Evolutionary conservation across 2,329 filamentous ascomycete species (phyloP).

Genomic region (Diplodia sapinea): DNA sequence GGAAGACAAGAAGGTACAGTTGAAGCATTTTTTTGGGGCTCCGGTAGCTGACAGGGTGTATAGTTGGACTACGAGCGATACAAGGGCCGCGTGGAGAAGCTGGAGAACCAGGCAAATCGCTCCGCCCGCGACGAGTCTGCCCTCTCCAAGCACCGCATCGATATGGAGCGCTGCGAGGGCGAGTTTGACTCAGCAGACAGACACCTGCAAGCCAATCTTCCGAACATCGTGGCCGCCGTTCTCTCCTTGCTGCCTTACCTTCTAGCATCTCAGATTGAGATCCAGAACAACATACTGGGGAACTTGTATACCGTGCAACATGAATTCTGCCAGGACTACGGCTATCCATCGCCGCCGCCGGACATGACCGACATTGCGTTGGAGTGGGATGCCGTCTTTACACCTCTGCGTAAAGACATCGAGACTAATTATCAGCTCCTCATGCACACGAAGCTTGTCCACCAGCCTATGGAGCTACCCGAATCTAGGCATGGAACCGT

Average conservation of each 20-base stretch:
- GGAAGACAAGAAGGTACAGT: slow-evolving; percentile 71
- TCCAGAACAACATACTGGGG: slow-evolving; percentile 78
- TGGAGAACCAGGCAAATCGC: slow-evolving; percentile 71
- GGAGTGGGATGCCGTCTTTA: slow-evolving; percentile 68
- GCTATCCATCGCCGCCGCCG: slow-evolving; percentile 74
- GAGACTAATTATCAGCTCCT: slow-evolving; percentile 68
- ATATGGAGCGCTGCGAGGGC: slow-evolving; percentile 69
- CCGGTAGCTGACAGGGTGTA: slow-evolving; percentile 24
- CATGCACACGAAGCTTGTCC: slow-evolving; percentile 69
- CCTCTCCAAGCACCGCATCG: slow-evolving; percentile 73
- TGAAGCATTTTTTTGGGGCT: slow-evolving; percentile 27
- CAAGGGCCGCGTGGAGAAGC: slow-evolving; percentile 71
- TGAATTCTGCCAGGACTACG: slow-evolving; percentile 71
- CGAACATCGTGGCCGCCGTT: slow-evolving; percentile 71
- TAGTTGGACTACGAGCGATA: slow-evolving; percentile 80
- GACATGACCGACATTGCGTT: slow-evolving; percentile 73
- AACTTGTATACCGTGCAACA: slow-evolving; percentile 79
- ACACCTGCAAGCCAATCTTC: slow-evolving; percentile 72
- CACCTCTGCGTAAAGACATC: slow-evolving; percentile 67
- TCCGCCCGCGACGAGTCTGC: slow-evolving; percentile 75
- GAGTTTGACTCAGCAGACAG: slow-evolving; percentile 78
- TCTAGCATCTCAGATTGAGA: slow-evolving; percentile 71
- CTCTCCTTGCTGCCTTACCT: slow-evolving; percentile 77
- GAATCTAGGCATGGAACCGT: slow-evolving; percentile 53
- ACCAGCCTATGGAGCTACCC: slow-evolving; percentile 60